Conservation (phyloP, 1,284 basidiomycete genomes). For the Pterulicium gracile region DNA sequence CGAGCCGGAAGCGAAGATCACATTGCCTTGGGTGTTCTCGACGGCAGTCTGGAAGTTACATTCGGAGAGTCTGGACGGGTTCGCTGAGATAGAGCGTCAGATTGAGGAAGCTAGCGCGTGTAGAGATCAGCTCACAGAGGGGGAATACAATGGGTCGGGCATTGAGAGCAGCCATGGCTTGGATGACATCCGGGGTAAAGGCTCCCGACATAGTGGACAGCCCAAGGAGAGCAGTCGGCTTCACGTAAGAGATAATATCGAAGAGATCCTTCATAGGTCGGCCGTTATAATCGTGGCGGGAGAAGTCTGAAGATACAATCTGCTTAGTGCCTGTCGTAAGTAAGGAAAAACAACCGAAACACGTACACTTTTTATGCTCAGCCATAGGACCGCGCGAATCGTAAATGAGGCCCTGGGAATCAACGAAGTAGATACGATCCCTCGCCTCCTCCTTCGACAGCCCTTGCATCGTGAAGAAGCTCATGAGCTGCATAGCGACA, state of each 20-base stretch:
- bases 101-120: neutral
- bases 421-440: conserved; percentile 72
- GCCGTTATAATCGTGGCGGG: conserved; percentile 70
- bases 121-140: conserved; percentile 40
- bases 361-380: conserved; percentile 73
- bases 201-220: conserved; percentile 81
- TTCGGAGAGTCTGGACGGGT: conserved; percentile 81
- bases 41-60: conserved; percentile 84
- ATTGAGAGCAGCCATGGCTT: conserved; percentile 80
- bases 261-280: conserved; percentile 66
- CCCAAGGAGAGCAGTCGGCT: conserved; percentile 87
- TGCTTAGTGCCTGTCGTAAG: neutral
- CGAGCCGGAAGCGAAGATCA: conserved; percentile 86
- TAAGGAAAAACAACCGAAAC: conserved; percentile 1
- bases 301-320: conserved; percentile 46
- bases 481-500: conserved; percentile 81
- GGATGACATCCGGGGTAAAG: conserved; percentile 70
- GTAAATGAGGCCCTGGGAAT: conserved; percentile 81
- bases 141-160: conserved; percentile 90
- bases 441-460: conserved; percentile 73
- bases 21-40: conserved; percentile 57
- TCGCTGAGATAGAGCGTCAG: conserved; percentile 24
- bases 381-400: conserved; percentile 61
- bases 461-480: conserved; percentile 79
- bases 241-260: conserved; percentile 78